Conservation (phyloP, 83 land plant species). For the Picea mariana region DNA sequence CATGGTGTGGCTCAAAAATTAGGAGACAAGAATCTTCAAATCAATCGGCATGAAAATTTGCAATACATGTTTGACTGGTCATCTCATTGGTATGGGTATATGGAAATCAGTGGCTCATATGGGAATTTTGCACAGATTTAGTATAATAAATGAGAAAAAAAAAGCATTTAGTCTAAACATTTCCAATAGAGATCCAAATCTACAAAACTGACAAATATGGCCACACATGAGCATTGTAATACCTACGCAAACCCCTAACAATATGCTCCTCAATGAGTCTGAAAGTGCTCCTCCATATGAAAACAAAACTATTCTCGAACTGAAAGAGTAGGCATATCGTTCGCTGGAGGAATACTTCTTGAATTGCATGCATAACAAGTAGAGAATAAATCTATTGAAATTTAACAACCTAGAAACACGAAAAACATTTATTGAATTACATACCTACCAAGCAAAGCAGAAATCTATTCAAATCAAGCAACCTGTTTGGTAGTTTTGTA, state of each 20-base stretch:
- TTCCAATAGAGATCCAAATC: neutral
- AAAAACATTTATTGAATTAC: too few species aligned
- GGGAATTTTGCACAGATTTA: neutral
- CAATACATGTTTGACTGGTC: neutral
- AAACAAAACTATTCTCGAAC: constrained; percentile 1
- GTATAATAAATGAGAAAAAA: neutral
- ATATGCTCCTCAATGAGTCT: constrained; percentile 2
- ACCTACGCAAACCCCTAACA: constrained; percentile 7
- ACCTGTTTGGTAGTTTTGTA: too few species aligned
- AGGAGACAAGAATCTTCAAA: neutral
- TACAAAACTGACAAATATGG: neutral
- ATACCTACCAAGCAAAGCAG: too few species aligned
- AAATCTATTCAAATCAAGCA: too few species aligned
- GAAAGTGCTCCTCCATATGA: constrained; percentile 10
- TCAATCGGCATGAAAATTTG: neutral
- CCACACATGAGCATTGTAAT: neutral
- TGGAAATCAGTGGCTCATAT: neutral
- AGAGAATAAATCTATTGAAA: too few species aligned
- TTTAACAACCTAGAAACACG: too few species aligned
- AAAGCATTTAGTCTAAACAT: neutral
- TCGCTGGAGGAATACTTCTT: neutral
- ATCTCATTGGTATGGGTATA: neutral
- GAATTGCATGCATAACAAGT: too few species aligned
- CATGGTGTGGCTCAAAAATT: neutral
- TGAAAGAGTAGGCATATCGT: neutral